These are phyloP conservation scores for Pseudonitzschia delicatissima DNA, from an alignment of 108 stramenopile species.

Conservation along the genomic window DNA sequence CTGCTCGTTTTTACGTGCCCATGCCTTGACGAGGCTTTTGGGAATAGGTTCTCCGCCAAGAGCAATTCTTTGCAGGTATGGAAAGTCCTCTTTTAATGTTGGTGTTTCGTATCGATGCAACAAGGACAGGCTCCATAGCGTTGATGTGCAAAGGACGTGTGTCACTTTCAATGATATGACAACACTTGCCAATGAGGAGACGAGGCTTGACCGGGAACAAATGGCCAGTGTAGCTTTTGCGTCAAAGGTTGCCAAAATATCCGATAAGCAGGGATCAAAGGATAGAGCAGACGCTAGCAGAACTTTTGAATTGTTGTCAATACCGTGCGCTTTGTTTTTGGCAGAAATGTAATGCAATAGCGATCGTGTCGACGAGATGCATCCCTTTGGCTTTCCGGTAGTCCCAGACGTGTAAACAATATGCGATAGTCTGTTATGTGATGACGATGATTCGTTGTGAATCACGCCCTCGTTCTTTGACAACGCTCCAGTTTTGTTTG, in stretches of 20 bases:
- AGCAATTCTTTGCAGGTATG: constrained; percentile 56
- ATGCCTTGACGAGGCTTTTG: constrained; percentile 31
- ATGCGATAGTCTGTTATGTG: constrained; percentile 47
- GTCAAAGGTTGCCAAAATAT: constrained; percentile 67
- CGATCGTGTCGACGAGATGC: constrained; percentile 61
- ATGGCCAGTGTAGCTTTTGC: constrained; percentile 56
- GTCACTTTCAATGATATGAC: constrained; percentile 43
- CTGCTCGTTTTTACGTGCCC: constrained; percentile 38
- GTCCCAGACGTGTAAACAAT: constrained; percentile 96
- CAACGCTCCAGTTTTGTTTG: neutral
- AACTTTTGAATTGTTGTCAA: constrained; percentile 43
- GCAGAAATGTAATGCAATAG: constrained; percentile 55
- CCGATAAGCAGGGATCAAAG: constrained; percentile 84
- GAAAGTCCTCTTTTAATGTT: constrained; percentile 9
- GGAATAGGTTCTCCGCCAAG: constrained; percentile 86
- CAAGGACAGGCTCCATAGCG: constrained; percentile 52
- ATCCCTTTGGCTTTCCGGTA: constrained; percentile 94
- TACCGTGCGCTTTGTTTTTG: constrained; percentile 64
- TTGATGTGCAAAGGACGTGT: constrained; percentile 84
- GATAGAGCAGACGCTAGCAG: constrained; percentile 73
- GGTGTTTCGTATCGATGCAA: neutral
- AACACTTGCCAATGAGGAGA: constrained; percentile 24
- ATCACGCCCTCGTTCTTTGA: neutral
- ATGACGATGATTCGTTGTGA: neutral
- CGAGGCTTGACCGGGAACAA: constrained; percentile 36